Evolutionary conservation across 148 eudicot species (phyloP), one percentile per base, ranked within the genome.

Genomic region (Rhododendron mucronatum): DNA sequence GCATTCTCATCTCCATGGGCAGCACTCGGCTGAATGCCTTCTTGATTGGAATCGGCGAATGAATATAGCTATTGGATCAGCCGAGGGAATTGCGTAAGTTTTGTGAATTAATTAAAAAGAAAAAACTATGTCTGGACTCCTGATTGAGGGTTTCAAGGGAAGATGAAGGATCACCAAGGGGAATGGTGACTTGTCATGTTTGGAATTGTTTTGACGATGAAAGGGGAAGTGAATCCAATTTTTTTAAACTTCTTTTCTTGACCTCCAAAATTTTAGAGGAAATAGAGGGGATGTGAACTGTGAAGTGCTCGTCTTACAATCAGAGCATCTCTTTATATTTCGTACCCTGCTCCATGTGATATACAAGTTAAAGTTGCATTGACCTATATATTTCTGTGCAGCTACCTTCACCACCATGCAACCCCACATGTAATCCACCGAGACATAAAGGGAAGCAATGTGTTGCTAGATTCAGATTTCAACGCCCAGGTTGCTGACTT

Each of bases 381-480:
- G 28, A 28, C 69, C 67, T 12, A 35, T 35, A 9, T 11, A 51
- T 55, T 75, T 82, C 73, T 28, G 30, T 86, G 88, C 91, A 97
- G 99, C 84, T 94, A 95, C 87, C 94, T 97, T 83, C 99, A 97
- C 87, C 93, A 92, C 85, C 91, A 93, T 86, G 96, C 95, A 14
- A 94, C 95, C 79, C 99, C 98, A 30, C 99, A 94, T 89, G 91
- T 97, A 63, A 97, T 97, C 88, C 99, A 97, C 88, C 51, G 99
- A 88, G 99, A 95, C 90, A 82, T 97, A 74, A 97, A 97, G 91
- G 98, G 96, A 3, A 97, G 98, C 90, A 97, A 97, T 75, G 92
- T 97, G 50, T 83, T 97, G 83, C 94, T 97, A 15, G 98, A 93
- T 79, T 90, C 93, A 5, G 91, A 93, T 67, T 92, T 92, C 84